phyloP scores from a whole-genome alignment of 164 flowering plant genomes.

The Platanus orientalis region DNA sequence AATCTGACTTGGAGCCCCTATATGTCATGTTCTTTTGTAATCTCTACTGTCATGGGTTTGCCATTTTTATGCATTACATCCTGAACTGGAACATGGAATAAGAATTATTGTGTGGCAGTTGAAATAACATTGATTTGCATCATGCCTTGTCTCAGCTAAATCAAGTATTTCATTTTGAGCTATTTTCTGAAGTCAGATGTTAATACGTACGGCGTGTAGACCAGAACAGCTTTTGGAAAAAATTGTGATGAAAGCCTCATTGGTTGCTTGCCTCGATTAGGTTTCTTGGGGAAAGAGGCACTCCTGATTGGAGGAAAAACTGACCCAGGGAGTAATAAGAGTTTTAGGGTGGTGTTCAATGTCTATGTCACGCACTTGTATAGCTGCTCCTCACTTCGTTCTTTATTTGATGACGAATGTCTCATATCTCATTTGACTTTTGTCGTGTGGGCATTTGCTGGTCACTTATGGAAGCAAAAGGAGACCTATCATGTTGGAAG shows the following conservation, averaged over 20 bases:
- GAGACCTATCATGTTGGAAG: too few relatives aligned
- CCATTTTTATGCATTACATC: background rate
- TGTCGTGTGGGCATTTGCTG: constrained; percentile 93
- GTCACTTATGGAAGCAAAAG: constrained; percentile 95
- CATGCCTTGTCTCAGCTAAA: too few relatives aligned
- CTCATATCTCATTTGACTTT: constrained; percentile 15
- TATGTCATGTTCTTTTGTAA: background rate
- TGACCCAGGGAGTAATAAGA: constrained; percentile 62
- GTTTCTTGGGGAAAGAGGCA: constrained; percentile 85
- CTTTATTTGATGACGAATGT: background rate
- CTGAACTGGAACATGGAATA: too few relatives aligned
- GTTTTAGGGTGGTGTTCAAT: constrained; percentile 51
- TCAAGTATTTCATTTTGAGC: too few relatives aligned
- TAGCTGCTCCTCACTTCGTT: constrained; percentile 4
- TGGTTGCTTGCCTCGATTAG: constrained; percentile 33
- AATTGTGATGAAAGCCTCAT: constrained; percentile 9
- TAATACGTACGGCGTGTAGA: background rate
- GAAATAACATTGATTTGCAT: too few relatives aligned
- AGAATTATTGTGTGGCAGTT: too few relatives aligned
- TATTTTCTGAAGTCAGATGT: background rate
- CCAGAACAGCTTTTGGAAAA: constrained; percentile 3
- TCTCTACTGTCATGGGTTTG: background rate
- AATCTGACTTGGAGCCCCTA: too few relatives aligned
- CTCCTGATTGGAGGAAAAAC: constrained; percentile 90
- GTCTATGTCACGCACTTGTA: background rate